Percentiles rank a stretch among this genome's conserved stretches.
Evolutionary conservation across 805 yeast species (phyloP).

Genomic region (Pichia deserticola): DNA sequence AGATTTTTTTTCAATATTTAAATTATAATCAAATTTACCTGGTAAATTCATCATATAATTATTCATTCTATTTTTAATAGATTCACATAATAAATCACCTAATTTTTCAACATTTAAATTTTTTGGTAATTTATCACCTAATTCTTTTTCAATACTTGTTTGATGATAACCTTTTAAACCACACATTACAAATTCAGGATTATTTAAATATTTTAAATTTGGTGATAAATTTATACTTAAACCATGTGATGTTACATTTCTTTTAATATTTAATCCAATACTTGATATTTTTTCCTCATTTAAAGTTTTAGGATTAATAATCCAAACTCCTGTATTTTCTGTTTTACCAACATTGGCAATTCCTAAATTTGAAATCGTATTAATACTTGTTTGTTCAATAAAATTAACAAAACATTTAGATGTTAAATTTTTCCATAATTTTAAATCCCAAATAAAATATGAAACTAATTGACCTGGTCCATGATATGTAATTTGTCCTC

Average conservation of each 20-base stretch:
- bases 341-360: constrained; percentile 43
- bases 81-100: constrained; percentile 31
- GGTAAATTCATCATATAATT: constrained; percentile 2
- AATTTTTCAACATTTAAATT: constrained; percentile 31
- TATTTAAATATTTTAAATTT: constrained; percentile 62
- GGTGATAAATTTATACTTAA: constrained; percentile 73
- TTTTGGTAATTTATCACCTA: constrained; percentile 1
- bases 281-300: constrained; percentile 62
- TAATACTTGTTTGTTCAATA: constrained; percentile 28
- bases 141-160: constrained; percentile 38
- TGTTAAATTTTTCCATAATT: constrained; percentile 43
- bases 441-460: constrained; percentile 70
- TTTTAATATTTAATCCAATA: constrained; percentile 78
- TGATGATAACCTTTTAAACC: constrained; percentile 65
- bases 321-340: constrained; percentile 87
- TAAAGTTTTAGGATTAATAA: constrained; percentile 21
- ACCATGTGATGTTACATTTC: constrained; percentile 86
- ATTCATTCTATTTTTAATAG: constrained; percentile 28
- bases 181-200: constrained; percentile 64
- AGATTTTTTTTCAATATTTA: not conserved
- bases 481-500: constrained; percentile 96
- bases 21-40: not conserved
- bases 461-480: constrained; percentile 93
- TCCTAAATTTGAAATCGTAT: constrained; percentile 27
- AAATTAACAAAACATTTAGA: constrained; percentile 47